These are phyloP conservation scores for Venustampulla echinocandica DNA, from an alignment of 495 filamentous ascomycete species.

Conservation along the genomic window DNA sequence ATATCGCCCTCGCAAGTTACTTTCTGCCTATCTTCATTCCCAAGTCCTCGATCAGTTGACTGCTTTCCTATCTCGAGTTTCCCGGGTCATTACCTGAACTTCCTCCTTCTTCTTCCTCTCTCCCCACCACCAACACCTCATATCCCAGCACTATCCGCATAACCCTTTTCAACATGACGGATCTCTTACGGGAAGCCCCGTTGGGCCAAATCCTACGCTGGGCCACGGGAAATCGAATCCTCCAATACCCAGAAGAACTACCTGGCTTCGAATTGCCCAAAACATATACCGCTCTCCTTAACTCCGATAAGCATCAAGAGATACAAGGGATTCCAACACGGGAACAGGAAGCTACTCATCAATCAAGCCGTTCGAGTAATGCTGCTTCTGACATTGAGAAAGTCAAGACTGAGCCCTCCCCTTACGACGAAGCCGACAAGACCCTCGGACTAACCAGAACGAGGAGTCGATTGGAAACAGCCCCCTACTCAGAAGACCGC, in stretches of 20 bases:
- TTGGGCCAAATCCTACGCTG: slow-evolving; percentile 46
- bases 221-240: slow-evolving; percentile 37
- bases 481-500: slow-evolving; percentile 30
- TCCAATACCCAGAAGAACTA: slow-evolving; percentile 48
- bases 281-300: slow-evolving; percentile 32
- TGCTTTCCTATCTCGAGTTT: too few species aligned
- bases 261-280: slow-evolving; percentile 41
- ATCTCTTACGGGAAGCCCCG: slow-evolving; percentile 42
- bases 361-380: slow-evolving; percentile 2
- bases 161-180: too few species aligned
- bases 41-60: too few species aligned
- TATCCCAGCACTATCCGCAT: too few species aligned
- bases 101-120: too few species aligned
- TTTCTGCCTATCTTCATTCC: too few species aligned
- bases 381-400: slow-evolving; percentile 9
- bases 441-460: slow-evolving; percentile 33
- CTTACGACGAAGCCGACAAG: slow-evolving; percentile 52
- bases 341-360: slow-evolving; percentile 2
- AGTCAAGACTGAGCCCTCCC: slow-evolving; percentile 24
- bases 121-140: too few species aligned
- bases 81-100: too few species aligned
- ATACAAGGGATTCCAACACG: not conserved
- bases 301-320: slow-evolving; percentile 14
- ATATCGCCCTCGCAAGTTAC: too few species aligned
- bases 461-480: slow-evolving; percentile 26